phyloP scores from a whole-genome alignment of 2,329 filamentous ascomycete species.

The Botryosphaeria dothidea region DNA sequence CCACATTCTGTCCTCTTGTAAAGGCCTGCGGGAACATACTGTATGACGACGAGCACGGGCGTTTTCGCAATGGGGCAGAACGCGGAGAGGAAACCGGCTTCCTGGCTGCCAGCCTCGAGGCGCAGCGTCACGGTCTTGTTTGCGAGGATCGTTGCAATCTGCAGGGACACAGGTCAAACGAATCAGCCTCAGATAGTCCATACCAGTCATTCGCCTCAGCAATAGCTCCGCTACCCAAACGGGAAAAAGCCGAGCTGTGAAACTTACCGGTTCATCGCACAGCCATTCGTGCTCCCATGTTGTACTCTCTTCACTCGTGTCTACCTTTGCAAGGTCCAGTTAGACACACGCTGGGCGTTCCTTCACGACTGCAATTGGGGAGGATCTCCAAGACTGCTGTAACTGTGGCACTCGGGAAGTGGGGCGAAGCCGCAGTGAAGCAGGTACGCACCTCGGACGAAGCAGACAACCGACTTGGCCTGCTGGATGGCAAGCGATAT shows the following conservation, averaged over 20 bases:
- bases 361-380: background rate
- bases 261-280: slow-evolving; percentile 37
- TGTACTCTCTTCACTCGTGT: slow-evolving; percentile 68
- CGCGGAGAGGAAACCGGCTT: slow-evolving; percentile 78
- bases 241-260: background rate
- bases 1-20: too few species aligned
- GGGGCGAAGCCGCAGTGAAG: background rate
- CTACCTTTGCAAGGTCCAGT: slow-evolving; percentile 43
- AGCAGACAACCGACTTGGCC: slow-evolving; percentile 78
- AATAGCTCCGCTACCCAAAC: background rate
- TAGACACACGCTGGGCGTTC: background rate
- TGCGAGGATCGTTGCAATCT: slow-evolving; percentile 53
- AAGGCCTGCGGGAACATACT: slow-evolving; percentile 49
- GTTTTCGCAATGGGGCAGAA: slow-evolving; percentile 78
- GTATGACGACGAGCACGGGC: slow-evolving; percentile 79
- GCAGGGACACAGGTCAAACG: slow-evolving; percentile 3
- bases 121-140: slow-evolving; percentile 69
- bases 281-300: slow-evolving; percentile 74
- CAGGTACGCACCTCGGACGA: slow-evolving; percentile 66
- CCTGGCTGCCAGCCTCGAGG: slow-evolving; percentile 70
- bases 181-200: background rate
- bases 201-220: too few species aligned
- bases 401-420: background rate
- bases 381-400: background rate
- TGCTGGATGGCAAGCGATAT: slow-evolving; percentile 74